phyloP scores from a whole-genome alignment of 176 grass and related monocot genomes.

The Rhynchospora tenuis region DNA sequence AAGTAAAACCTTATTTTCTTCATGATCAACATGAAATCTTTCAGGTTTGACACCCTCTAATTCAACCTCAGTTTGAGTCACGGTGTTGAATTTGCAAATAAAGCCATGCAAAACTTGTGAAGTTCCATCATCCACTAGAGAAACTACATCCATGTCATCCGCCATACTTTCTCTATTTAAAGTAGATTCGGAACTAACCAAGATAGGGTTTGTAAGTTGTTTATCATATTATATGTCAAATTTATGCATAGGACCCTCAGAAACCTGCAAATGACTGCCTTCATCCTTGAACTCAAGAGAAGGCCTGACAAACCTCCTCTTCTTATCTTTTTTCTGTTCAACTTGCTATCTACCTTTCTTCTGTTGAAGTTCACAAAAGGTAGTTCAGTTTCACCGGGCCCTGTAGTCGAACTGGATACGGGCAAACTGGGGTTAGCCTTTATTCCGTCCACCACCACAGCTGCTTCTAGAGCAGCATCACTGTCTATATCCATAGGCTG shows the following conservation, averaged over 20 bases:
- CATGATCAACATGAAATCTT: neutral
- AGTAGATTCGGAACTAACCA: neutral
- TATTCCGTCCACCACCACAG: neutral
- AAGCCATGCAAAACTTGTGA: neutral
- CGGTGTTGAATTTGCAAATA: neutral
- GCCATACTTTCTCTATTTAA: neutral
- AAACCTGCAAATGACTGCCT: neutral
- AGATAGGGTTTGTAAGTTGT: neutral
- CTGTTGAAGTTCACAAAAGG: slow-evolving; percentile 66
- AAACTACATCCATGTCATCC: neutral
- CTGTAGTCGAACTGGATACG: neutral
- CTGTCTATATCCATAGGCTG: neutral
- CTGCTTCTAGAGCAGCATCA: neutral
- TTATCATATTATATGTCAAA: neutral
- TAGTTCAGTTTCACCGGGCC: neutral
- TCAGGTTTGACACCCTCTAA: neutral
- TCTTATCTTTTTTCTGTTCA: slow-evolving; percentile 18
- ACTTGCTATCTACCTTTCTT: slow-evolving; percentile 20
- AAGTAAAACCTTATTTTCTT: neutral
- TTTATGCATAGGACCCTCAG: neutral
- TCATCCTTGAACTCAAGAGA: slow-evolving; percentile 24
- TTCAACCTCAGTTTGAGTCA: neutral
- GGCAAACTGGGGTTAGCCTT: neutral
- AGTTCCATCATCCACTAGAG: neutral
- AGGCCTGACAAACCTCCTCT: slow-evolving; percentile 63